A percentile compares a stretch with the other conserved stretches of the same genome.
These are phyloP conservation scores for Talaromyces thailandensis DNA, from an alignment of 495 filamentous ascomycete species.

Conservation along the genomic window DNA sequence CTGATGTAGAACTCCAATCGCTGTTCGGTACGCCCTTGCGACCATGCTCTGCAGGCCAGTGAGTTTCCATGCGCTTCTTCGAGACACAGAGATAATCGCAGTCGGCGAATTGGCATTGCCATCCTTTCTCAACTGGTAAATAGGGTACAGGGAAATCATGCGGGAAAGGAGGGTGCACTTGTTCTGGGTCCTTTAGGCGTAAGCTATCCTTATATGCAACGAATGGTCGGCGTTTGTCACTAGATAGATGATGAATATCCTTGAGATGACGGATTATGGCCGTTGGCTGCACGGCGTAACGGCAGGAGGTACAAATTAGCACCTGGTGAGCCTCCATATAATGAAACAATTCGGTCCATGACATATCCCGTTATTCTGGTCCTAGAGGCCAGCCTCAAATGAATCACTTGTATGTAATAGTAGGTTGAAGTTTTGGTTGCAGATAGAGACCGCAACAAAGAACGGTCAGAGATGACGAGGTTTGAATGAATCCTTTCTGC, in stretches of 20 bases:
- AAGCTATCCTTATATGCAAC: slow-evolving; percentile 15
- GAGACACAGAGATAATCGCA: slow-evolving; percentile 22
- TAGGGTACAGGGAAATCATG: slow-evolving; percentile 20
- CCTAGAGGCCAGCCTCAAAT: neutral
- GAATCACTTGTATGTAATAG: neutral
- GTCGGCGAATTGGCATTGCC: slow-evolving; percentile 11
- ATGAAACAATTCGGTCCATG: slow-evolving; percentile 12
- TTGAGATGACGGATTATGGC: slow-evolving; percentile 28
- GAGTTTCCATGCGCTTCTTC: slow-evolving; percentile 21
- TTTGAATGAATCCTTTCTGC: no score
- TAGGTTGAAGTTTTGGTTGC: no score
- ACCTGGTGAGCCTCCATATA: slow-evolving; percentile 15
- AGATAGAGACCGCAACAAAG: no score
- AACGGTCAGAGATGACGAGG: no score
- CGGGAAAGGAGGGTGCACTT: slow-evolving; percentile 11
- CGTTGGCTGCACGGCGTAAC: slow-evolving; percentile 25
- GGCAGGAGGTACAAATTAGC: slow-evolving; percentile 20
- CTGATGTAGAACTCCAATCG: slow-evolving; percentile 11
- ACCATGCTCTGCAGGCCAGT: slow-evolving; percentile 17
- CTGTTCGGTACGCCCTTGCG: slow-evolving; percentile 1
- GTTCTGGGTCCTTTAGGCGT: slow-evolving; percentile 12
- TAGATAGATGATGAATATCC: slow-evolving; percentile 25
- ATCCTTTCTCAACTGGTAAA: slow-evolving; percentile 19
- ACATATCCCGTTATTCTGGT: neutral
- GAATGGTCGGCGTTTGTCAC: slow-evolving; percentile 13